Evolutionary conservation across 2,329 filamentous ascomycete species (phyloP).

Genomic region (Exophiala dermatitidis): DNA sequence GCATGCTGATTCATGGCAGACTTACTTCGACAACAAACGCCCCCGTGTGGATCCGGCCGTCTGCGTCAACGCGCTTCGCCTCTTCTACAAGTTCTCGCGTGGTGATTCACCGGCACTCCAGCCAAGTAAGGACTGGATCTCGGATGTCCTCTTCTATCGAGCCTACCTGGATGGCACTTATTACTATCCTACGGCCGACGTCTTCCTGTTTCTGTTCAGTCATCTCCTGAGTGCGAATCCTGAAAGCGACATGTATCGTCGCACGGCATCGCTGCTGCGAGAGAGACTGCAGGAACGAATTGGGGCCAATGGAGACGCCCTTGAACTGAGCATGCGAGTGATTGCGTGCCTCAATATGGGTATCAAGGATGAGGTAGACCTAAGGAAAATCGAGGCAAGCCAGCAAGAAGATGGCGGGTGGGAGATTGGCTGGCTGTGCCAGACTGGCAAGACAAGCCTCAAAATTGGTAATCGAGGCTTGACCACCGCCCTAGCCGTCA

Average conservation of each 20-base stretch:
- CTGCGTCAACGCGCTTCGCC: slow-evolving; percentile 8
- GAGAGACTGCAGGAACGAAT: slow-evolving; percentile 8
- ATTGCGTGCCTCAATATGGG: slow-evolving; percentile 7
- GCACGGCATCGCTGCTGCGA: slow-evolving; percentile 1
- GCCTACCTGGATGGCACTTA: slow-evolving; percentile 9
- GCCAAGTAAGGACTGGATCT: slow-evolving; percentile 7
- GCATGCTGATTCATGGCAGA: not conserved
- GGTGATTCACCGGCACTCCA: slow-evolving; percentile 1
- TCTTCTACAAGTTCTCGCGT: slow-evolving; percentile 7
- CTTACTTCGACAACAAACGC: slow-evolving; percentile 9
- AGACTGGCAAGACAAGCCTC: slow-evolving; percentile 8
- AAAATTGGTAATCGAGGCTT: slow-evolving; percentile 7
- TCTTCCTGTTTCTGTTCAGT: slow-evolving; percentile 10
- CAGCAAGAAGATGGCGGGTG: slow-evolving; percentile 8
- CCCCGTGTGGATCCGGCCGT: slow-evolving; percentile 6
- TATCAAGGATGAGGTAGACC: slow-evolving; percentile 3
- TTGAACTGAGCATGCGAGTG: slow-evolving; percentile 6
- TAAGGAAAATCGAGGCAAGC: slow-evolving; percentile 1
- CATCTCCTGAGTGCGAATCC: slow-evolving; percentile 4
- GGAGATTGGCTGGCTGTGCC: slow-evolving; percentile 8
- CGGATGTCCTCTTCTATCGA: slow-evolving; percentile 10
- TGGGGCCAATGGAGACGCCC: slow-evolving; percentile 1
- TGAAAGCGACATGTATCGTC: slow-evolving; percentile 6
- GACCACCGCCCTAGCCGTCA: slow-evolving; percentile 5
- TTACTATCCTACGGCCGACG: slow-evolving; percentile 5